These are phyloP conservation scores for Eleusine indica DNA, from an alignment of 176 grass and related monocot genomes.

Conservation along the genomic window DNA sequence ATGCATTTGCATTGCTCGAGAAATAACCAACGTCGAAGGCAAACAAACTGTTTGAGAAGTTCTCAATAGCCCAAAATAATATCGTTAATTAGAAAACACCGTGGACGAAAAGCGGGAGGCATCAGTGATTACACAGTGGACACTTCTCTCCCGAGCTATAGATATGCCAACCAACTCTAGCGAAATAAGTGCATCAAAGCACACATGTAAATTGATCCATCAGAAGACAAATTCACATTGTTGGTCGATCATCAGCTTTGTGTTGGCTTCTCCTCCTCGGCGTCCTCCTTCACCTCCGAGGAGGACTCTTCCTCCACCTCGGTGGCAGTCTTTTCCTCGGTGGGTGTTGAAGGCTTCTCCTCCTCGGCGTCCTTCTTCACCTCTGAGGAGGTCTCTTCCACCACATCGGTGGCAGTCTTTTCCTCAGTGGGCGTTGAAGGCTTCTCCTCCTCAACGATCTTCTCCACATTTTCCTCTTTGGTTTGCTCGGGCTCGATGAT, in stretches of 20 bases:
- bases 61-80: background rate
- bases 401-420: background rate
- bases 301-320: background rate
- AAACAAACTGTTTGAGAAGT: background rate
- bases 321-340: background rate
- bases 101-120: slow-evolving; percentile 38
- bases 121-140: slow-evolving; percentile 17
- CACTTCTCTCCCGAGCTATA: background rate
- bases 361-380: slow-evolving; percentile 36
- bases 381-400: no score
- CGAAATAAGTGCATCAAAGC: background rate
- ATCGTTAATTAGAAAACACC: background rate
- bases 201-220: background rate
- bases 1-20: no score
- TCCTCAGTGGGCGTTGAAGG: background rate
- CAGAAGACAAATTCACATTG: background rate
- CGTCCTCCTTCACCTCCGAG: background rate
- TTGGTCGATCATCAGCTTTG: slow-evolving; percentile 39
- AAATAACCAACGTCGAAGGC: no score
- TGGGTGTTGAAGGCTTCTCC: slow-evolving; percentile 33
- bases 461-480: background rate
- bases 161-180: slow-evolving; percentile 32
- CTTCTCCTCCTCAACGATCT: slow-evolving; percentile 44
- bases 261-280: background rate
- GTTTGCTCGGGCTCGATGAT: background rate